Percentiles rank a stretch among this genome's conserved stretches.
phyloP scores from a whole-genome alignment of 1,139 yeast genomes.

The Geotrichum australiense region DNA sequence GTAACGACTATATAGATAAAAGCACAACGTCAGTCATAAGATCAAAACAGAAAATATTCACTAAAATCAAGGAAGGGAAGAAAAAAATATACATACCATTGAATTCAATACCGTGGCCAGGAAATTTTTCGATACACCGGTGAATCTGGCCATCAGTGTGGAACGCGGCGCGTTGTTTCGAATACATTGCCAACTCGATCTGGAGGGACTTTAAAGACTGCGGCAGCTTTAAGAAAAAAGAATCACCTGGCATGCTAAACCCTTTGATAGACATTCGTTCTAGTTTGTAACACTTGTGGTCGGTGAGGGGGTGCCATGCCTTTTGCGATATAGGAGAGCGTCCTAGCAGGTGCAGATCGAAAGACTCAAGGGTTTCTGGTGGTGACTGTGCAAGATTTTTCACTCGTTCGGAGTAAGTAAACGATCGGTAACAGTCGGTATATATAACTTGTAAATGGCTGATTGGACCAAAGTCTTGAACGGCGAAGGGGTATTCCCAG shows the following conservation, averaged over 20 bases:
- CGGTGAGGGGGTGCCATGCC: conserved; percentile 23
- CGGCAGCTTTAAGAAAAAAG: conserved; percentile 21
- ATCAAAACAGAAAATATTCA: background rate
- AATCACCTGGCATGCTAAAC: conserved; percentile 22
- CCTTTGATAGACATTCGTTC: conserved; percentile 22
- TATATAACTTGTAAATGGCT: conserved; percentile 19
- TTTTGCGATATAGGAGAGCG: conserved; percentile 19
- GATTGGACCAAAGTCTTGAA: conserved; percentile 24
- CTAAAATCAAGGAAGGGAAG: background rate
- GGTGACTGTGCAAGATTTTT: conserved; percentile 22
- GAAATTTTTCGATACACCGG: conserved; percentile 8
- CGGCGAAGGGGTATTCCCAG: conserved; percentile 25
- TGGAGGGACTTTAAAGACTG: conserved; percentile 16
- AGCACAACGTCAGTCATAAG: background rate
- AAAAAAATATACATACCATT: conserved; percentile 5
- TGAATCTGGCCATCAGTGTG: conserved; percentile 12
- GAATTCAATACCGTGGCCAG: conserved; percentile 8
- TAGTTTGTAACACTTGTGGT: conserved; percentile 19
- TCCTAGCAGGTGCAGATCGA: conserved; percentile 20
- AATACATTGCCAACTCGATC: conserved; percentile 18
- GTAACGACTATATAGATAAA: conserved; percentile 6
- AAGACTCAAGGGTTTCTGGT: conserved; percentile 19
- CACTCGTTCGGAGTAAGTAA: conserved; percentile 22
- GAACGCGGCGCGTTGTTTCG: conserved; percentile 6
- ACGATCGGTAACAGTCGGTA: conserved; percentile 21